These are phyloP conservation scores for Mucor velutinosus DNA, from an alignment of 371 early-diverging fungal species.

Conservation along the genomic window DNA sequence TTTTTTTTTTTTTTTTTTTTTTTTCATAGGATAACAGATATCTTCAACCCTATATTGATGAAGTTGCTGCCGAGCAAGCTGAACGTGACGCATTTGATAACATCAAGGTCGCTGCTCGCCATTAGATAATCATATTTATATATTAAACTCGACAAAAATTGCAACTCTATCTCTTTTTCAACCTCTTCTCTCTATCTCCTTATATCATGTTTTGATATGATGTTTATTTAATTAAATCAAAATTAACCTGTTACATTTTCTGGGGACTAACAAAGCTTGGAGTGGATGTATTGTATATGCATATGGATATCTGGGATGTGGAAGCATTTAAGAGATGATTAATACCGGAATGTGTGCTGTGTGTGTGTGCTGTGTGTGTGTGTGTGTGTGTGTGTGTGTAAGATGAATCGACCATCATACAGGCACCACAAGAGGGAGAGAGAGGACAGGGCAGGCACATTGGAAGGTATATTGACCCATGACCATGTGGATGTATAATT, in stretches of 20 bases:
- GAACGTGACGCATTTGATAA: slow-evolving; percentile 80
- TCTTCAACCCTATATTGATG: slow-evolving; percentile 82
- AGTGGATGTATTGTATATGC: too few species aligned
- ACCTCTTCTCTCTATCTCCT: not conserved
- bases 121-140: slow-evolving; percentile 15
- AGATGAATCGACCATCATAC: too few species aligned
- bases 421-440: too few species aligned
- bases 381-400: too few species aligned
- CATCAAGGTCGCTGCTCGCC: slow-evolving; percentile 52
- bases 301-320: too few species aligned
- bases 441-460: too few species aligned
- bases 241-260: too few species aligned
- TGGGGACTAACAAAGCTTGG: too few species aligned
- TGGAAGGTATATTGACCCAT: not conserved
- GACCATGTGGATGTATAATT: not conserved
- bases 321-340: too few species aligned
- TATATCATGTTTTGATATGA: not conserved
- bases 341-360: too few species aligned
- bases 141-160: not conserved
- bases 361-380: too few species aligned
- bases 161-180: not conserved
- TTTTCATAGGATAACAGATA: slow-evolving; percentile 68
- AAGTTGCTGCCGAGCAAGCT: slow-evolving; percentile 82
- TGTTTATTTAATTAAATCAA: not conserved
- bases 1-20: not conserved